Evolutionary conservation across 2,329 filamentous ascomycete species (phyloP).

Genomic region (Fusarium albosuccineum): DNA sequence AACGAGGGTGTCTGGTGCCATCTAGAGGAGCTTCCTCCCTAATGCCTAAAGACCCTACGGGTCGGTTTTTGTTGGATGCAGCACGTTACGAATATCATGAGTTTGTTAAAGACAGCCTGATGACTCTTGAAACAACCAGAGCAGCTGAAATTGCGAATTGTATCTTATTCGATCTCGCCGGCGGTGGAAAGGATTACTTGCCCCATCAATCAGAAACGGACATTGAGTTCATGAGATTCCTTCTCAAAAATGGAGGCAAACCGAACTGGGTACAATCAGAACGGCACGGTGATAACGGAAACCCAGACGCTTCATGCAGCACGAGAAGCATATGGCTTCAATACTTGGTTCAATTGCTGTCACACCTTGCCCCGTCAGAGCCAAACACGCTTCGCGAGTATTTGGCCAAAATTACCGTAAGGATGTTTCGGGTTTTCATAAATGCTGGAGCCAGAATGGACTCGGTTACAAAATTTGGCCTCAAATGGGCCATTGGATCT

Average conservation of each 20-base stretch:
- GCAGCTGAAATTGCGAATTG: background rate
- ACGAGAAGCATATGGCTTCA: background rate
- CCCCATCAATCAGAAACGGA: no score
- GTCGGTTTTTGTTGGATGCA: background rate
- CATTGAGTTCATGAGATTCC: background rate
- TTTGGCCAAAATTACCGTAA: no score
- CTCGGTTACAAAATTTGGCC: no score
- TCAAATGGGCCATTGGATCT: no score
- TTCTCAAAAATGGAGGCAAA: background rate
- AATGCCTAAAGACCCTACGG: background rate
- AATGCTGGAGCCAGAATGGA: no score
- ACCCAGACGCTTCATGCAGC: background rate
- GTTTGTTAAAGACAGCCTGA: background rate
- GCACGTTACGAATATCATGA: background rate
- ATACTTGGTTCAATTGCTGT: background rate
- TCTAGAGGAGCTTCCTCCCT: background rate
- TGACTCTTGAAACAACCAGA: background rate
- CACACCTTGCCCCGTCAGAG: fast-evolving
- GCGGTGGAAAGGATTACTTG: no score
- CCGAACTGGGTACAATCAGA: background rate
- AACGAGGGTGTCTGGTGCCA: background rate
- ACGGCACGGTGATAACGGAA: background rate
- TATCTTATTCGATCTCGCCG: background rate
- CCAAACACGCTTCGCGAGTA: no score
- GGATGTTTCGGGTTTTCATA: no score